These are phyloP conservation scores for Hypoxylon intermedium DNA, from an alignment of 495 filamentous ascomycete species.

Conservation along the genomic window DNA sequence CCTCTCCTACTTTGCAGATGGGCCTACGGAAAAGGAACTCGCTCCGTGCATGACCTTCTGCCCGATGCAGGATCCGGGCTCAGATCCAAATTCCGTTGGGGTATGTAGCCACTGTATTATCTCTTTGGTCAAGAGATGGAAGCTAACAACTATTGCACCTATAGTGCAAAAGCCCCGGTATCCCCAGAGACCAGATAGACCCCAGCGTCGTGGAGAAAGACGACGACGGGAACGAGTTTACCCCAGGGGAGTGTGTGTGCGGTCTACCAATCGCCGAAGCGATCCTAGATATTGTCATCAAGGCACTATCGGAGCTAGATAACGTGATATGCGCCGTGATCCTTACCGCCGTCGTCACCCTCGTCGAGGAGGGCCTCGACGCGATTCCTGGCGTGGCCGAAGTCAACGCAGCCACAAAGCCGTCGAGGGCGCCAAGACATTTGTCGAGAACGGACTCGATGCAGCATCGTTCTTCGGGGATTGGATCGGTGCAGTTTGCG, in stretches of 20 bases:
- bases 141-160: conserved; percentile 8
- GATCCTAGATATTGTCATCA: conserved; percentile 23
- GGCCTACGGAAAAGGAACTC: conserved; percentile 27
- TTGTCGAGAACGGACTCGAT: conserved; percentile 32
- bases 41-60: conserved; percentile 28
- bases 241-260: conserved; percentile 26
- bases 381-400: conserved; percentile 18
- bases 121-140: background rate
- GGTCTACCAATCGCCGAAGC: conserved; percentile 13
- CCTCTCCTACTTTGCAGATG: conserved; percentile 25
- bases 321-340: conserved; percentile 33
- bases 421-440: conserved; percentile 36
- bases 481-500: conserved; percentile 21
- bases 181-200: conserved; percentile 19
- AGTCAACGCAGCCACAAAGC: conserved; percentile 18
- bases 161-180: conserved; percentile 24
- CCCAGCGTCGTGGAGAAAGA: conserved; percentile 20
- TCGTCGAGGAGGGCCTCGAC: conserved; percentile 24
- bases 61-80: conserved; percentile 18
- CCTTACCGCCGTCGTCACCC: conserved; percentile 18
- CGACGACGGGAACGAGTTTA: conserved; percentile 33
- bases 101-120: conserved; percentile 5
- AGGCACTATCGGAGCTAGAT: conserved; percentile 29
- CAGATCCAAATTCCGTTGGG: conserved; percentile 33
- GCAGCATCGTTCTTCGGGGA: conserved; percentile 25